Evolutionary conservation across 2,329 filamentous ascomycete genomes (phyloP).

Genomic region (Plectosphaerella plurivora): DNA sequence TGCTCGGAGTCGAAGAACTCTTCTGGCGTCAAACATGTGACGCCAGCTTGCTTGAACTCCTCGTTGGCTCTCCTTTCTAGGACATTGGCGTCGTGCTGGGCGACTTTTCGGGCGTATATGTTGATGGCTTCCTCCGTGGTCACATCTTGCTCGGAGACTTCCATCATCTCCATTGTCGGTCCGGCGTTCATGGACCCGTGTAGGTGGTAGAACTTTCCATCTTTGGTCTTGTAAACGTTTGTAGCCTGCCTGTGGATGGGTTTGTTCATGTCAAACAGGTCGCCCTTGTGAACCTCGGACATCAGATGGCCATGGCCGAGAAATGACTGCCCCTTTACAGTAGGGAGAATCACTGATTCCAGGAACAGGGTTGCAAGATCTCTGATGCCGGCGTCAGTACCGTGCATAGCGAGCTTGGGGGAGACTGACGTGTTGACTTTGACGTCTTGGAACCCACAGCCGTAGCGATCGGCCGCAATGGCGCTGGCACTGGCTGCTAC

Average conservation of each 20-base stretch:
- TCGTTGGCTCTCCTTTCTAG: conserved; percentile 26
- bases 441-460: conserved; percentile 5
- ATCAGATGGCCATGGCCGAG: conserved; percentile 16
- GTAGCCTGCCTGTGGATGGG: conserved; percentile 25
- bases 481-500: conserved; percentile 13
- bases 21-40: conserved; percentile 23
- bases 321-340: conserved; percentile 9
- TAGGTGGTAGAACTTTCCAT: conserved; percentile 27
- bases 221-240: conserved; percentile 27
- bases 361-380: conserved; percentile 14
- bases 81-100: conserved; percentile 18
- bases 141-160: conserved; percentile 17
- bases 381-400: not conserved
- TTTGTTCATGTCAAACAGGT: conserved; percentile 9
- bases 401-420: not conserved
- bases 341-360: conserved; percentile 13
- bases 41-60: conserved; percentile 24
- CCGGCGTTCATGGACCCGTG: conserved; percentile 26
- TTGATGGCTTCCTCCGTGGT: conserved; percentile 22
- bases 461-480: conserved; percentile 5
- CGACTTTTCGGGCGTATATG: conserved; percentile 16
- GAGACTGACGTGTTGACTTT: conserved; percentile 6
- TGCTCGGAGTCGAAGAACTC: conserved; percentile 24
- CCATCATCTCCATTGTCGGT: conserved; percentile 25
- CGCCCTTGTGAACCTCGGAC: conserved; percentile 11